Base-by-base conservation (phyloP, 352 stramenopile species). In the Phytophthora crassamura region DNA sequence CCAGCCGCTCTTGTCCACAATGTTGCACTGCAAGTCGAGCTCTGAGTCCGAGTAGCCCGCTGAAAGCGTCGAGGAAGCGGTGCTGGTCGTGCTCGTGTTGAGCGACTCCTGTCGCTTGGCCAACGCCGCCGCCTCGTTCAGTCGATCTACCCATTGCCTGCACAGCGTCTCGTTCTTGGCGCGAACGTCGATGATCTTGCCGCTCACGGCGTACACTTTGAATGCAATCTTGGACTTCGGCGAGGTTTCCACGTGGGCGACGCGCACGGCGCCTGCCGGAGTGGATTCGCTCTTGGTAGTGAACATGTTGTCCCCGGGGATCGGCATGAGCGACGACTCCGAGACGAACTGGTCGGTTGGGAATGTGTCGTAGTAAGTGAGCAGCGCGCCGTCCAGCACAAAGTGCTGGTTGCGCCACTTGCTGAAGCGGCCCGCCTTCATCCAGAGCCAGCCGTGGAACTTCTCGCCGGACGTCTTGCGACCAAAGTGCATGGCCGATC, bases 321-420 rank as follows among this genome's bases (percentile, higher is more conserved):
- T 84, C 8, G 83, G 74, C 67, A 79, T 75, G 14, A 91, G 61
- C 16, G 77, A 84, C 28, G 74, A 82, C 50, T 85, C 74, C 5
- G 70, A 82, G 4, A 91, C 82, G 51, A 91, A 93, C 67, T 92
- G 77, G 62, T 88, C 83, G 4, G 82, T 89, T n/a, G 86, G 84
- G 58, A 91, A 92, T 63, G 83, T 87, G 59, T 93, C 86, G 66
- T 93, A 94, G 66, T 93, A 94, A 25, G 82, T 90, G 5, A 94
- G 53, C 38, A 94, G 55, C 20, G 81, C 84, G 36, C 86, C 86
- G 30, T 92, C 82, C 5, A 94, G 70, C 46, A 94, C 82, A 61
- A 94, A 94, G 49, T 93, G 85, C 79, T 94, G 83, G 67, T 91
- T 91, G 39, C 79, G 84, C 86, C 86, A 94, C 61, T 91, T 90